phyloP scores from a whole-genome alignment of 106 monocot genomes.

The Platanthera guangdongensis region DNA sequence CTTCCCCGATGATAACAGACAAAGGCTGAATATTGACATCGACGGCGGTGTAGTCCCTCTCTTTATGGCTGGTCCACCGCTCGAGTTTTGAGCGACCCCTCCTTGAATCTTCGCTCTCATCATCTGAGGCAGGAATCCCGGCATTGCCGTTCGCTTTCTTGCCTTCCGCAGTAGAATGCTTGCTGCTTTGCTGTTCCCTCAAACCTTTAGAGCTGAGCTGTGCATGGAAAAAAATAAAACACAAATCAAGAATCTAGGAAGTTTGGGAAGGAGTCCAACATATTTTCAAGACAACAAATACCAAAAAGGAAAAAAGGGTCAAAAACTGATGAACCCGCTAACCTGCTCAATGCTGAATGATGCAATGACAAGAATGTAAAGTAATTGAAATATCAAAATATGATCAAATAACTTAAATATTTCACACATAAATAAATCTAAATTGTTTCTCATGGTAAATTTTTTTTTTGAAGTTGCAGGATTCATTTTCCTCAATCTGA shows the following conservation, averaged over 20 bases:
- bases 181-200: constrained; percentile 24
- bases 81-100: constrained; percentile 84
- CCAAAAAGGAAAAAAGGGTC: not conserved
- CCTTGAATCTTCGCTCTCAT: constrained; percentile 38
- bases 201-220: constrained; percentile 27
- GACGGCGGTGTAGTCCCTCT: constrained; percentile 44
- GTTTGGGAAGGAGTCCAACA: not conserved
- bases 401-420: not conserved
- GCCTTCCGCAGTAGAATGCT: not conserved
- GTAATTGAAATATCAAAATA: not conserved
- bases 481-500: too few species aligned
- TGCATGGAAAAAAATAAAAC: not conserved
- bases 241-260: constrained; percentile 6
- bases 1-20: constrained; percentile 19
- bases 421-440: not conserved
- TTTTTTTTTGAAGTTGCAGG: too few species aligned
- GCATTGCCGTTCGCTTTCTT: constrained; percentile 6
- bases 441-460: too few species aligned
- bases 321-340: not conserved
- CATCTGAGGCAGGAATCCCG: constrained; percentile 46
- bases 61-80: constrained; percentile 89
- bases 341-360: not conserved
- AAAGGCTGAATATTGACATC: constrained; percentile 13
- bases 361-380: not conserved
- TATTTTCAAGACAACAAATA: not conserved